A percentile compares a stretch with the other conserved stretches of the same genome.
Evolutionary conservation across 1,284 basidiomycete genomes (phyloP).

Genomic region (Tremellales sp.): DNA sequence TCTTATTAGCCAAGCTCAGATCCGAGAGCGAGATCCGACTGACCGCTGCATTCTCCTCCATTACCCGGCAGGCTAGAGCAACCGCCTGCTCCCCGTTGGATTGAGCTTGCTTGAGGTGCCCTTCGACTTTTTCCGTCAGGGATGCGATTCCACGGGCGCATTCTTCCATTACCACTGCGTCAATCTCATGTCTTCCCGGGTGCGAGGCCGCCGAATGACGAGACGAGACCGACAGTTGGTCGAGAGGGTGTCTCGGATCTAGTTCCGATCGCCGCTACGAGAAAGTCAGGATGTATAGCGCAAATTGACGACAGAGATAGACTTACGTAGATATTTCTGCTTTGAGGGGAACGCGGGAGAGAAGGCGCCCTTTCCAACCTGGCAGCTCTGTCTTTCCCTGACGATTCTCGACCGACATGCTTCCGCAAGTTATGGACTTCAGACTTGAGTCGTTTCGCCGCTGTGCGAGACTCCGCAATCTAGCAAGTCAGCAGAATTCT

Average conservation of each 20-base stretch:
- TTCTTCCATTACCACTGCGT: conserved; percentile 28
- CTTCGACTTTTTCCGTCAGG: conserved; percentile 36
- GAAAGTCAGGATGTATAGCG: conserved; percentile 3
- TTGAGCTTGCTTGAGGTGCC: conserved; percentile 20
- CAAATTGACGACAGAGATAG: conserved; percentile 10
- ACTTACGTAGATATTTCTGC: conserved; percentile 48
- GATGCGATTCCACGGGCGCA: conserved; percentile 21
- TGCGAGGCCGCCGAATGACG: conserved; percentile 5
- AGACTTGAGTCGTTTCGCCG: conserved; percentile 23
- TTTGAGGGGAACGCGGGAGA: conserved; percentile 48
- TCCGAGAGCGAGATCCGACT: not conserved
- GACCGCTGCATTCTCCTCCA: conserved; percentile 17
- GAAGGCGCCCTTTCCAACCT: conserved; percentile 19
- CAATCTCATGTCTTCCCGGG: conserved; percentile 24
- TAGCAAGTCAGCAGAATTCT: not conserved
- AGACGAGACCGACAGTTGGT: conserved; percentile 5
- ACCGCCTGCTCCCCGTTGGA: conserved; percentile 24
- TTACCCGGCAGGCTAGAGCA: conserved; percentile 8
- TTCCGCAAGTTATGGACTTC: conserved; percentile 25
- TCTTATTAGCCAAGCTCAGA: not conserved
- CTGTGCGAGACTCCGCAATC: conserved; percentile 27
- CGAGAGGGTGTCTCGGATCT: no score
- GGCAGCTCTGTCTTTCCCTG: conserved; percentile 10
- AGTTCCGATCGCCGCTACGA: conserved; percentile 28
- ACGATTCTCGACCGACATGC: conserved; percentile 19